These are phyloP conservation scores for Pulveroboletus ridleyi DNA, from an alignment of 1,284 basidiomycete genomes.

Conservation along the genomic window DNA sequence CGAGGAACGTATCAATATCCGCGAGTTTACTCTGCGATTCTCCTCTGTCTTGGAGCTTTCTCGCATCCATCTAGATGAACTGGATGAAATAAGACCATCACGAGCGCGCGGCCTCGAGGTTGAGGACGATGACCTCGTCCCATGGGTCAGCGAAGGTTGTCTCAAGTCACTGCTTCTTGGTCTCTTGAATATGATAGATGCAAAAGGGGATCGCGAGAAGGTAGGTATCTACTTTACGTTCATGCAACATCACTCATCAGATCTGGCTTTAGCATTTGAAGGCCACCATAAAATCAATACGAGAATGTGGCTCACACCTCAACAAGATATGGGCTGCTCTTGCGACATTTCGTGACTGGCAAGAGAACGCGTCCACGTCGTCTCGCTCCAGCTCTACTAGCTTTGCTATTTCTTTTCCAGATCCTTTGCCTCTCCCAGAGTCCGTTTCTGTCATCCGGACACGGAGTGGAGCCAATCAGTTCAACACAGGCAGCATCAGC, in stretches of 20 bases:
- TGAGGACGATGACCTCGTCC: constrained; percentile 47
- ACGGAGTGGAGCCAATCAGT: constrained; percentile 39
- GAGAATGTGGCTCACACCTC: constrained; percentile 56
- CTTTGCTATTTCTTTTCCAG: constrained; percentile 48
- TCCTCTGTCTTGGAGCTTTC: constrained; percentile 57
- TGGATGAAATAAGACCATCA: constrained; percentile 61
- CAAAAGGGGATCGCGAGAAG: constrained; percentile 48
- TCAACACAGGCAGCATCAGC: constrained; percentile 46
- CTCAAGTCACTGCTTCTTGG: constrained; percentile 65
- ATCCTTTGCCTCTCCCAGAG: constrained; percentile 59
- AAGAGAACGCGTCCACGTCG: constrained; percentile 26
- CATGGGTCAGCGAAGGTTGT: constrained; percentile 70
- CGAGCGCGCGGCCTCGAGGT: constrained; percentile 42
- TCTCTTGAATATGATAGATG: constrained; percentile 59
- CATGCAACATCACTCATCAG: constrained; percentile 4
- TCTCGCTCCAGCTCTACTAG: constrained; percentile 30
- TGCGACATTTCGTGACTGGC: constrained; percentile 49
- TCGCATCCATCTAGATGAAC: constrained; percentile 62
- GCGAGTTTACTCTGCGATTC: constrained; percentile 77
- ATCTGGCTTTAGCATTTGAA: constrained; percentile 46
- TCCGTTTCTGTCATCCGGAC: constrained; percentile 32
- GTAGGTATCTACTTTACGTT: constrained; percentile 37
- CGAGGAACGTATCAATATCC: constrained; percentile 68
- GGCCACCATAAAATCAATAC: constrained; percentile 56
- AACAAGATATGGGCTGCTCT: constrained; percentile 67